Percentiles rank a stretch among this genome's conserved stretches.
Evolutionary conservation across 805 yeast genomes (phyloP).

Genomic region (Cephaloascus albidus): DNA sequence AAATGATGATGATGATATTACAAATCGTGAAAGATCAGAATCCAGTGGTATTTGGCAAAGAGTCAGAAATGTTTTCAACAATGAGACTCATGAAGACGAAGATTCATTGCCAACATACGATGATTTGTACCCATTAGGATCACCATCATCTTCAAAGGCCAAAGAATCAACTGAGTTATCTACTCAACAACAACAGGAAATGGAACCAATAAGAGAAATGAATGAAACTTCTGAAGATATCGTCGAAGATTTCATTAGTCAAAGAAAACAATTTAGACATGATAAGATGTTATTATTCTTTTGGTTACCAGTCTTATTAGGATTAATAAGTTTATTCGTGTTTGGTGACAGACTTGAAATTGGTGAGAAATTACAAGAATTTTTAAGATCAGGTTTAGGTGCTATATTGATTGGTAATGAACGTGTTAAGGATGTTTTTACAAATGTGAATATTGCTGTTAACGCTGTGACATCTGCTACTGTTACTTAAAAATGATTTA

Average conservation of each 20-base stretch:
- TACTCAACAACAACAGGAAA: constrained; percentile 8
- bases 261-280: constrained; percentile 44
- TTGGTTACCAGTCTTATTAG: constrained; percentile 75
- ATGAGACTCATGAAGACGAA: constrained; percentile 15
- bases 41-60: constrained; percentile 29
- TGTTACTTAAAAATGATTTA: too few relatives aligned
- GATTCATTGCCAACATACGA: constrained; percentile 57
- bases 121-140: constrained; percentile 58
- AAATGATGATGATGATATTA: background rate
- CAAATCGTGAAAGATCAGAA: background rate
- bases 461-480: background rate
- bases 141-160: constrained; percentile 3
- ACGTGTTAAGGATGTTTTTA: constrained; percentile 32
- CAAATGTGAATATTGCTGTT: background rate
- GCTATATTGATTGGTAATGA: constrained; percentile 43
- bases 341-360: constrained; percentile 24
- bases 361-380: constrained; percentile 22
- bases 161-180: constrained; percentile 1
- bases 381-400: constrained; percentile 33
- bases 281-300: constrained; percentile 83
- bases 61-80: constrained; percentile 30
- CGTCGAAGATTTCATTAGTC: constrained; percentile 13
- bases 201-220: constrained; percentile 5
- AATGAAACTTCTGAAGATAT: constrained; percentile 5
- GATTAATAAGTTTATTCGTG: constrained; percentile 42